Conservation (phyloP, 768 basidiomycete species). For the Suillus decipiens region DNA sequence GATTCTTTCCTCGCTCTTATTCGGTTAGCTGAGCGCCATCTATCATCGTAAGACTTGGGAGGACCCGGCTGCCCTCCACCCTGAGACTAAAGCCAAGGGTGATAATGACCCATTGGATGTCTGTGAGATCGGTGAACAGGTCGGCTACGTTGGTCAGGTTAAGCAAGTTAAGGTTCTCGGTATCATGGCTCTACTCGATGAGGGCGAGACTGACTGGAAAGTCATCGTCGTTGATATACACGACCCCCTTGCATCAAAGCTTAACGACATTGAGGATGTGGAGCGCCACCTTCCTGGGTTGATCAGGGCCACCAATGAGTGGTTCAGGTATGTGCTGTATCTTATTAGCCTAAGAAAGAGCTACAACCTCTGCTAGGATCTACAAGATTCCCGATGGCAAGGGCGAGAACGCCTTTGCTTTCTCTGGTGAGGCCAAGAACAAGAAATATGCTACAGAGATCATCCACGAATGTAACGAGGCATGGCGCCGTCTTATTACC, state of each 20-base stretch:
- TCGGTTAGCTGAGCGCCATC: neutral
- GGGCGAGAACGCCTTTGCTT: constrained; percentile 97
- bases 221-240: constrained; percentile 96
- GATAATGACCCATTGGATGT: constrained; percentile 99
- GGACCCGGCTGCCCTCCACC: constrained; percentile 81
- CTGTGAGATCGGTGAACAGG: constrained; percentile 98
- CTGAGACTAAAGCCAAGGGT: constrained; percentile 98
- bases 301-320: constrained; percentile 97
- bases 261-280: constrained; percentile 99
- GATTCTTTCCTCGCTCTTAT: neutral
- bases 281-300: constrained; percentile 97
- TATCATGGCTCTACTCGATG: constrained; percentile 99
- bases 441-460: constrained; percentile 99
- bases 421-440: constrained; percentile 99
- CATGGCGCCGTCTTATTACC: constrained; percentile 90
- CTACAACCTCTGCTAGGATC: constrained; percentile 51
- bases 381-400: constrained; percentile 97
- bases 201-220: constrained; percentile 99
- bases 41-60: constrained; percentile 83
- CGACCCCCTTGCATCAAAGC: constrained; percentile 92
- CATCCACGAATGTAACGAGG: constrained; percentile 98
- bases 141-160: constrained; percentile 95
- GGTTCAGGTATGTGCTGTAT: constrained; percentile 75
- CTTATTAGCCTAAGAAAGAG: neutral
- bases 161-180: constrained; percentile 99